Evolutionary conservation across 1,139 yeast species (phyloP).

Genomic region (Pneumocystis oryctolagi): DNA sequence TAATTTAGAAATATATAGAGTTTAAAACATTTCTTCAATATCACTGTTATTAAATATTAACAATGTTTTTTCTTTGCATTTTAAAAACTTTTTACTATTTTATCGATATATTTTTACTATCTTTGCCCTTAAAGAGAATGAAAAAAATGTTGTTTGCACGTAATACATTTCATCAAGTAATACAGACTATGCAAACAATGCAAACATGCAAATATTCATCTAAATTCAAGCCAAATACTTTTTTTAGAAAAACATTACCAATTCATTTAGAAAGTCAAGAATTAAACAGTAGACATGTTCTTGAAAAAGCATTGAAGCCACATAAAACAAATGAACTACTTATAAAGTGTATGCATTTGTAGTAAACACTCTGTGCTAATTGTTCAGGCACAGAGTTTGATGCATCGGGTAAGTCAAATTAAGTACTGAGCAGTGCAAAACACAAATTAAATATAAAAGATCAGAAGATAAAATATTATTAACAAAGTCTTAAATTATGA

Average conservation of each 20-base stretch:
- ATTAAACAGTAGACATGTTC: neutral
- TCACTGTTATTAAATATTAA: too few species aligned
- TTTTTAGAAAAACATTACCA: neutral
- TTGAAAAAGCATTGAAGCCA: neutral
- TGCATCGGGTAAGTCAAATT: neutral
- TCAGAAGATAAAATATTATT: neutral
- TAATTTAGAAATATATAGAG: too few species aligned
- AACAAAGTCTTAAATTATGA: too few species aligned
- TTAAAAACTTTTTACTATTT: neutral
- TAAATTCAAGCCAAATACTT: neutral
- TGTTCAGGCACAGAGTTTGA: neutral
- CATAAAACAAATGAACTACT: neutral
- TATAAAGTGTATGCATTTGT: neutral
- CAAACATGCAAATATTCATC: neutral
- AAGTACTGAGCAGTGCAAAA: neutral
- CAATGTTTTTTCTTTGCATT: too few species aligned
- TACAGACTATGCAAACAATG: neutral
- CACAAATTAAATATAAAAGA: neutral
- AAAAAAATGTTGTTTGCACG: neutral
- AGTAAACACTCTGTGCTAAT: neutral
- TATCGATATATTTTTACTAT: neutral
- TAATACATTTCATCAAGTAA: neutral
- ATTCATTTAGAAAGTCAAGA: neutral
- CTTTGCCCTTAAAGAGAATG: neutral
- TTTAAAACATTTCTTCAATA: too few species aligned